Percentiles rank a stretch among this genome's conserved stretches.
These are phyloP conservation scores for Candida orba DNA, from an alignment of 805 yeast genomes.

Conservation along the genomic window DNA sequence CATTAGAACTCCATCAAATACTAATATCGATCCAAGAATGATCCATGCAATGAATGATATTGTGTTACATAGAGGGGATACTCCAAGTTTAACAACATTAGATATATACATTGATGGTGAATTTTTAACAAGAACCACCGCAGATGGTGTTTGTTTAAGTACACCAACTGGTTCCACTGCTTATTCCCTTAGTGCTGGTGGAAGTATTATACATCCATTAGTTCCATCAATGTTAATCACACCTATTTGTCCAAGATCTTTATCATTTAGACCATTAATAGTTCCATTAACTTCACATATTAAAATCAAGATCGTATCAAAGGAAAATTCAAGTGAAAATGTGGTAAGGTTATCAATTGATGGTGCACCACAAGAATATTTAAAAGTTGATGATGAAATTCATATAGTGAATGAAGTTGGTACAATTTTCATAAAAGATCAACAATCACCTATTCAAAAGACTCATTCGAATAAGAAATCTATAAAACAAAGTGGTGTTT, in stretches of 20 bases:
- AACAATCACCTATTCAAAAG: slow-evolving; percentile 34
- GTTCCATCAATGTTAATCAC: slow-evolving; percentile 78
- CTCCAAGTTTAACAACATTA: slow-evolving; percentile 76
- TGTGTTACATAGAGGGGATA: slow-evolving; percentile 78
- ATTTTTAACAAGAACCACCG: slow-evolving; percentile 81
- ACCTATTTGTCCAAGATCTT: slow-evolving; percentile 87
- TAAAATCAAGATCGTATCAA: slow-evolving; percentile 50
- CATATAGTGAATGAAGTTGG: slow-evolving; percentile 64
- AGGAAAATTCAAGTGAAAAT: slow-evolving; percentile 31
- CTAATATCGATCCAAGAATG: slow-evolving; percentile 23
- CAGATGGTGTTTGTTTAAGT: slow-evolving; percentile 79
- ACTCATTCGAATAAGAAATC: slow-evolving; percentile 13
- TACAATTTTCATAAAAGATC: slow-evolving; percentile 46
- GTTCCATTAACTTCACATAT: slow-evolving; percentile 76
- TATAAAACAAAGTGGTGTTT: slow-evolving; percentile 51
- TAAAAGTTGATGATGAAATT: slow-evolving; percentile 72
- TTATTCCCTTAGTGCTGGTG: slow-evolving; percentile 83
- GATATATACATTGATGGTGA: slow-evolving; percentile 84
- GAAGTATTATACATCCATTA: slow-evolving; percentile 84
- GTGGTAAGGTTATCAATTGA: slow-evolving; percentile 67
- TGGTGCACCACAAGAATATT: slow-evolving; percentile 67
- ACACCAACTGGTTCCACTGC: slow-evolving; percentile 97
- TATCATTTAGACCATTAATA: slow-evolving; percentile 83
- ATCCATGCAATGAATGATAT: slow-evolving; percentile 90
- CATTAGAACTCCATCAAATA: slow-evolving; percentile 20